Base-by-base conservation (phyloP, 1,284 basidiomycete genomes). In the Sphagnurus paluster region DNA sequence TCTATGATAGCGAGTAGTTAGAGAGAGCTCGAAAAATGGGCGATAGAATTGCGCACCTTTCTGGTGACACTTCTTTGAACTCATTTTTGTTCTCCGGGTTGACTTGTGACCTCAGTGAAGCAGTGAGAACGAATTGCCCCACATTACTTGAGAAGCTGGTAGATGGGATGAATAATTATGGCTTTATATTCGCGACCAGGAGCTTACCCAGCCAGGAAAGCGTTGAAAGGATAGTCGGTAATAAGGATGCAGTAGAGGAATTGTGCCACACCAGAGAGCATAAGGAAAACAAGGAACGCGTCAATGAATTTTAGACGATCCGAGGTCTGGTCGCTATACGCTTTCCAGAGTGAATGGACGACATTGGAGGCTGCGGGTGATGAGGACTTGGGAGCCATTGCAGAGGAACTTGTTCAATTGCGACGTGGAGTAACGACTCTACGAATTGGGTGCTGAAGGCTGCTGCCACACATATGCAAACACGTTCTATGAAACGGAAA, bases 161-260 rank as follows among this genome's bases (percentile, higher is more conserved):
- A 30, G 17, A 34, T 36, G 3, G 10, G 4, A 23, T 48, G 35
- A 42, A 21, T 3, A 13, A 38, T 24, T 25, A 54, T 35, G 37
- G 52, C 28, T 51, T 40, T 39, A 29, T 25, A 29, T 7, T 43
- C 3, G 17, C 1, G 20, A 28, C 3, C 24, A 19, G 40, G 16
- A 16, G 59, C 89, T 57, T 70, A 98, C 94, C 94, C 93, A 57
- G 93, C 87, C 50, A 98, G 70, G 71, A 98, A 99, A 26, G 95
- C 93, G 60, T 98, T 98, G 78, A 97, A 98, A 11, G 96, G 96
- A 68, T 87, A 99, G 71, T 88, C 90, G 46, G 94, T 93, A 54
- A 99, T 76, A 54, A 93, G 75, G 25, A 97, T 68, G 68, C 96
- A 93, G 72, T 99, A 98, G 13, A 81, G 70, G 68, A 99, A 98